These are phyloP conservation scores for Aphanomyces euteiches DNA, from an alignment of 352 stramenopile genomes.

Conservation along the genomic window DNA sequence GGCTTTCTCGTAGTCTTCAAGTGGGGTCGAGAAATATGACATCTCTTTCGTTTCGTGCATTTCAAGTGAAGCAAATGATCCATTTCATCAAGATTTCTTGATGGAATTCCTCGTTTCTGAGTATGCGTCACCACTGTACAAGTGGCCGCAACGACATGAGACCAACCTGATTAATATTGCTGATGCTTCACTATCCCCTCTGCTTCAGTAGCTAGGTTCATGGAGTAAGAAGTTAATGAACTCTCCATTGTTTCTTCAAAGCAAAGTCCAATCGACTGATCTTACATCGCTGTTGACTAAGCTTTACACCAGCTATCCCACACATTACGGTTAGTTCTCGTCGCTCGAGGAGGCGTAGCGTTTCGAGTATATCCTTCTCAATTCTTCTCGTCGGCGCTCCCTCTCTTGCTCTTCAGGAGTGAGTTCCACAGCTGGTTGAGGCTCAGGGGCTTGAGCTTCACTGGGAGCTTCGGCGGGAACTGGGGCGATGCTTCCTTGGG, in stretches of 20 bases:
- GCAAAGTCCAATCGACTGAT: neutral
- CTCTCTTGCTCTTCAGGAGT: conserved; percentile 13
- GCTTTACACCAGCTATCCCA: neutral
- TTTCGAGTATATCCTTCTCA: conserved; percentile 29
- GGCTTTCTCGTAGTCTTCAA: neutral
- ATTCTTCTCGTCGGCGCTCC: conserved; percentile 9
- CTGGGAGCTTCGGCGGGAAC: neutral
- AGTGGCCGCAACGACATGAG: conserved; percentile 22
- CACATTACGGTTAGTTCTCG: neutral
- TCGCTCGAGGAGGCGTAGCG: conserved; percentile 10
- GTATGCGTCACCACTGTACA: conserved; percentile 20
- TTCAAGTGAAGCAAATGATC: conserved; percentile 26
- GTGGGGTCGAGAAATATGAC: conserved; percentile 31
- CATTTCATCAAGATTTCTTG: conserved; percentile 27
- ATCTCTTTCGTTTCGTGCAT: conserved; percentile 14
- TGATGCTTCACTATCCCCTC: conserved; percentile 2
- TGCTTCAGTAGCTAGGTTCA: neutral
- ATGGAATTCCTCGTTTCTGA: conserved; percentile 34
- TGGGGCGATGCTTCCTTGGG: neutral
- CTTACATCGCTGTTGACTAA: neutral
- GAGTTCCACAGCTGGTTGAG: neutral
- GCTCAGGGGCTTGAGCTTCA: neutral
- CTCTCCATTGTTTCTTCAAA: neutral
- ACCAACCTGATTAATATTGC: conserved; percentile 30
- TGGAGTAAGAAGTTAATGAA: neutral